Base-by-base conservation (phyloP, 208 protist species). In the Leishmania gerbilli region DNA sequence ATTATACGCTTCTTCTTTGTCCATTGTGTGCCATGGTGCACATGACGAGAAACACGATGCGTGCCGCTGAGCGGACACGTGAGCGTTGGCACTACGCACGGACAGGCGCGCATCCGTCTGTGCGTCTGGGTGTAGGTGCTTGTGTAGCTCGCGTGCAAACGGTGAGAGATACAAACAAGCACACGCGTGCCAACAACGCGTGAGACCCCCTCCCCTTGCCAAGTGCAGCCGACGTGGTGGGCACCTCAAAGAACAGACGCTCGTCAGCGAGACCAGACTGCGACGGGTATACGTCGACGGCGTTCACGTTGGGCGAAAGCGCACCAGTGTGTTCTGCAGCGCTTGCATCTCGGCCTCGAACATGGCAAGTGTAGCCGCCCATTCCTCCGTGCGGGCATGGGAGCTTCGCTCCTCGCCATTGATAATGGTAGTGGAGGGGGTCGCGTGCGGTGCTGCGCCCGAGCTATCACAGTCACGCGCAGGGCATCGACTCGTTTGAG, bases 301-400 rank as follows among this genome's bases (percentile, higher is more conserved):
- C 71, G 27, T 24, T 53, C 71, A 56, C 11, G 15, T 21, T 2
- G 15, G 47, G 24, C 2, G n/a, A 27, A 77, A 40, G n/a, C 37
- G 27, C n/a, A 3, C 27, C 45, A 77, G 60, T 31, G 74, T 27
- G 3, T 51, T 13, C 11, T 53, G 49, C 58, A 71, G 34, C 79
- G 11, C 34, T 37, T 72, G 34, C 79, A 77, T 77, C 55, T 56
- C 72, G 1, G 31, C 47, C 27, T 60, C 74, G 49, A 82, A 72
- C 13, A 51, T 6, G 13, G 56, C 67, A 24, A 68, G 31, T 19
- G 49, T 37, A 15, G 24, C 11, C 77, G n/a, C 27, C 42, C 51
- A 67, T 58, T 34, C 7, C 37, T 34, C 37, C 24, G 27, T 27
- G 47, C 4, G 6, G 6, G 27, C 13, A 42, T 34, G 4, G n/a